Conservation (phyloP, 495 filamentous ascomycete genomes). For the Hapsidospora chrysogenum region DNA sequence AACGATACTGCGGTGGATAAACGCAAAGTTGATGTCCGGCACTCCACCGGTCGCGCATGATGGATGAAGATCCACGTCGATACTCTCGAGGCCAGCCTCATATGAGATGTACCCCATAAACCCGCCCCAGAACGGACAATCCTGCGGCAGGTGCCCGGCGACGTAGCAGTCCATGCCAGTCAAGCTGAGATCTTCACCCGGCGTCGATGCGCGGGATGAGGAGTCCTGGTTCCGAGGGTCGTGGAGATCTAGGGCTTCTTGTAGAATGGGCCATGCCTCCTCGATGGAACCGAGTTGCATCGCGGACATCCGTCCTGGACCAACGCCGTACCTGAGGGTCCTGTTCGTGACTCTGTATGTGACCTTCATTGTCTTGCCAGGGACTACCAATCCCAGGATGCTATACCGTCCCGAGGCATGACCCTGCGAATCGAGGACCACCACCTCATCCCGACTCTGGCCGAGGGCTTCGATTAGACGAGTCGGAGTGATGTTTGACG, state of each 20-base stretch:
- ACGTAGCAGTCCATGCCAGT: no score
- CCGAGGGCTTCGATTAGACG: neutral
- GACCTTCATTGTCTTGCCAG: neutral
- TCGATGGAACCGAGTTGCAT: neutral
- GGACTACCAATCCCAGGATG: neutral
- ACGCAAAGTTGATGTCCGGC: conserved; percentile 62
- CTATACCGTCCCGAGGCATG: neutral
- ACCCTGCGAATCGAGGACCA: neutral
- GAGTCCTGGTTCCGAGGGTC: no score
- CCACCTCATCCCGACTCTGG: neutral
- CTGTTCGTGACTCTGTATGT: neutral
- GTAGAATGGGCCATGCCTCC: neutral
- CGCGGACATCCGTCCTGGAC: neutral
- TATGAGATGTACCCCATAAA: conserved; percentile 85
- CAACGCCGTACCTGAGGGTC: neutral
- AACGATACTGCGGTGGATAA: conserved; percentile 65
- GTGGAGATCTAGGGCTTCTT: neutral
- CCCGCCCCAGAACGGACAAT: conserved; percentile 66
- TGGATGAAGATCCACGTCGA: conserved; percentile 22
- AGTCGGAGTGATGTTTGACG: no score
- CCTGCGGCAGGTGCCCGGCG: conserved; percentile 5
- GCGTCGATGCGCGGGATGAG: neutral
- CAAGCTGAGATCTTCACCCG: no score
- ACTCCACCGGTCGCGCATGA: neutral
- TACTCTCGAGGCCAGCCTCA: conserved; percentile 57